Base-by-base conservation (phyloP, 306 rosid genomes). In the Casuarina glauca region DNA sequence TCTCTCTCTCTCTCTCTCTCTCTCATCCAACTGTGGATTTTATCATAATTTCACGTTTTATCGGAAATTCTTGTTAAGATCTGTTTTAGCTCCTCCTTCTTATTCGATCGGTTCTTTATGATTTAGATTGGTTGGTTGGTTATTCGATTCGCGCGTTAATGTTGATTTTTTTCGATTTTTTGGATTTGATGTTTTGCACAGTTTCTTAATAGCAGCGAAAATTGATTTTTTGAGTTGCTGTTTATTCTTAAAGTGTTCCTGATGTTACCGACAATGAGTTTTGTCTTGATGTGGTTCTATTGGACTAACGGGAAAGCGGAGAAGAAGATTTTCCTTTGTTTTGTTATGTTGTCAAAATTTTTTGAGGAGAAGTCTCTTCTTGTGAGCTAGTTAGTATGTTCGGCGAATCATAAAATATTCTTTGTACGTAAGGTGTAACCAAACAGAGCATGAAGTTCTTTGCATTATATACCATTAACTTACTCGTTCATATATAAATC, bases 121-220 rank as follows among this genome's bases (percentile, higher is more conserved):
- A 61, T 62, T 62, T 50, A 35, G 9, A 35, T 81, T 26, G 43
- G 38, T 68, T 72, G 32, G 32, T 67, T 46, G 4, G 15, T 19
- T 54, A 58, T 76, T 79, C 57, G 88, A 87, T 87, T 86, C 79
- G 75, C 73, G 57, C 12, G 35, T 62, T 0, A 68, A 9, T 1
- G 45, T 9, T 53, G 48, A 7, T 3, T 15, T 3, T 15, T 3
- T 72, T 36, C 13, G 53, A 6, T 70, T 67, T 50, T 13, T 66
- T 66, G 41, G 74, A 9, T 73, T 61, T 61, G 63, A 57, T 45
- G 20, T 15, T 10, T 57, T 1, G 44, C 6, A 17, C 17, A 11
- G 42, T 11, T 49, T 17, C 11, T 39, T 66, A 39, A 39, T 7
- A 3, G 3, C 46, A 3, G 1, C 46, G 50, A 8, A 0, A 43